Conservation (phyloP, 495 filamentous ascomycete species). For the Hyaloscypha finlandica region DNA sequence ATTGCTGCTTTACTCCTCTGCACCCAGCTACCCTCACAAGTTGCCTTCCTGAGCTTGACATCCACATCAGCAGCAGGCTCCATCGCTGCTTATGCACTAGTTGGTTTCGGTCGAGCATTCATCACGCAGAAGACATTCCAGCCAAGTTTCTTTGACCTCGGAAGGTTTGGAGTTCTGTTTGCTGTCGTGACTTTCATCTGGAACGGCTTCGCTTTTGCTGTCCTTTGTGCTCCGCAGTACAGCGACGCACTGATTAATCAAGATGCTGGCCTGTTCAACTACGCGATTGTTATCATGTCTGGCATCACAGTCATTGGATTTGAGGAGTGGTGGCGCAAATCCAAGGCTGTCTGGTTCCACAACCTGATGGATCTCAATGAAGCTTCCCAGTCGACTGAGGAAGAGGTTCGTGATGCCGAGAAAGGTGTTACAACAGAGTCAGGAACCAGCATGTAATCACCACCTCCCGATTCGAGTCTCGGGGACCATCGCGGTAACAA, state of each 20-base stretch:
- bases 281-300: conserved; percentile 43
- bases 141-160: conserved; percentile 36
- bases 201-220: conserved; percentile 41
- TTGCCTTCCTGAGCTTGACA: conserved; percentile 39
- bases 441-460: background rate
- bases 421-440: background rate
- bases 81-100: conserved; percentile 40
- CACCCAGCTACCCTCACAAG: conserved; percentile 41
- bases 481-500: background rate
- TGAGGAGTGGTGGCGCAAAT: conserved; percentile 42
- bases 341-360: conserved; percentile 37
- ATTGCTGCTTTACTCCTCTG: conserved; percentile 40
- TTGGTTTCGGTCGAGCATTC: conserved; percentile 40
- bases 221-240: conserved; percentile 41
- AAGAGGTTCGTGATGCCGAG: background rate
- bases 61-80: conserved; percentile 42
- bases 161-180: conserved; percentile 35
- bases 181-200: conserved; percentile 41
- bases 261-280: conserved; percentile 40
- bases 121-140: conserved; percentile 28
- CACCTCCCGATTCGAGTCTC: background rate
- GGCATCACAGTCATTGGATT: conserved; percentile 39
- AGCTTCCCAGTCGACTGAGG: background rate
- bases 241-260: conserved; percentile 32
- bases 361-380: conserved; percentile 35